These are phyloP conservation scores for Fusarium equiseti DNA, from an alignment of 2,329 filamentous ascomycete genomes.

Conservation along the genomic window DNA sequence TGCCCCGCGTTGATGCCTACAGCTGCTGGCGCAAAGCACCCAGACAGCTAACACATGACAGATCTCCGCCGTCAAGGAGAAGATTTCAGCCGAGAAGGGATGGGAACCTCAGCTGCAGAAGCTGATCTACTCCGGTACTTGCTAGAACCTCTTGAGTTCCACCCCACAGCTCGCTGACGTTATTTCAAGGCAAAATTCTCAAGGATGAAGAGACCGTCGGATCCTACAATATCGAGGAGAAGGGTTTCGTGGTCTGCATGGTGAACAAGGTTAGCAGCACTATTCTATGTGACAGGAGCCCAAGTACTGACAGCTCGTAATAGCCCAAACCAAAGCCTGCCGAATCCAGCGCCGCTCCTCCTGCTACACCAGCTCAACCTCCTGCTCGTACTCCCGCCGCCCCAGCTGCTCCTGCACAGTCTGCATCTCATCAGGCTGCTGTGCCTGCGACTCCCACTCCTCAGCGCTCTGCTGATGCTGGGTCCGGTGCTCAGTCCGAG, in stretches of 20 bases:
- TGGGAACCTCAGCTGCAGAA: constrained; percentile 93
- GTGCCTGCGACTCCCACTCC: constrained; percentile 67
- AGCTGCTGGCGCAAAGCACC: constrained; percentile 29
- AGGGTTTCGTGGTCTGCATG: constrained; percentile 99
- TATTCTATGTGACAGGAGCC: neutral
- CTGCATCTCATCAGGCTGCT: constrained; percentile 61
- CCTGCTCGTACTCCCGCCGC: constrained; percentile 73
- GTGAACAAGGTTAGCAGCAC: constrained; percentile 82
- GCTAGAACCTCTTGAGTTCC: constrained; percentile 2
- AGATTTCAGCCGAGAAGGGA: constrained; percentile 91
- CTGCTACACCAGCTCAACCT: constrained; percentile 66
- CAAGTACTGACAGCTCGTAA: constrained; percentile 29
- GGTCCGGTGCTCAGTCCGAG: constrained; percentile 60
- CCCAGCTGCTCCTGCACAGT: constrained; percentile 56
- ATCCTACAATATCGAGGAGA: constrained; percentile 98
- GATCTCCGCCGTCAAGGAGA: constrained; percentile 92
- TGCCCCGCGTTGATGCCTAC: constrained; percentile 49
- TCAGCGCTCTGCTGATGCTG: constrained; percentile 56
- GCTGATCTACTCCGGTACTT: constrained; percentile 94
- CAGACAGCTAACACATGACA: constrained; percentile 53
- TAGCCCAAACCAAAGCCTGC: constrained; percentile 75
- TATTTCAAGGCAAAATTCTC: constrained; percentile 86
- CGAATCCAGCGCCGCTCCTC: constrained; percentile 71
- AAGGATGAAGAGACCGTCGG: constrained; percentile 98
- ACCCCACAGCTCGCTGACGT: constrained; percentile 40